These are phyloP conservation scores for Phytophthora capsici DNA, from an alignment of 352 stramenopile genomes.

Conservation along the genomic window DNA sequence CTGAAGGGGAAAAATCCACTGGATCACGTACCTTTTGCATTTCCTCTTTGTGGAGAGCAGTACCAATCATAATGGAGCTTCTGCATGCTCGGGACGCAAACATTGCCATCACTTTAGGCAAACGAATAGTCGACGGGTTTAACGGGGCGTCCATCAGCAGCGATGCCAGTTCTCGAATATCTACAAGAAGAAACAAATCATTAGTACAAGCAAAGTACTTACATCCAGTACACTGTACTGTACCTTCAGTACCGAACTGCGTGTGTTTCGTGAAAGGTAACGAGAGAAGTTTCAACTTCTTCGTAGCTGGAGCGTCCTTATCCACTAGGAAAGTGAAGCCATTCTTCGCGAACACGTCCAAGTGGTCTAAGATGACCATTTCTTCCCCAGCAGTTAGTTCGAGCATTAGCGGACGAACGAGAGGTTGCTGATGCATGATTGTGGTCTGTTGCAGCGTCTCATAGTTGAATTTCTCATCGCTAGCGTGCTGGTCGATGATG, in stretches of 20 bases:
- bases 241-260: conserved; percentile 86
- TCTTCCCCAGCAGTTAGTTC: conserved; percentile 95
- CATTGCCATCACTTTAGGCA: conserved; percentile 96
- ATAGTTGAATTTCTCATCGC: conserved; percentile 94
- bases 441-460: conserved; percentile 85
- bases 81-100: conserved; percentile 96
- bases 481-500: conserved; percentile 99
- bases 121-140: conserved; percentile 64
- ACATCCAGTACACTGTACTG: not conserved
- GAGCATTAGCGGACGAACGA: conserved; percentile 92
- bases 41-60: conserved; percentile 89
- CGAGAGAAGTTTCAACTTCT: conserved; percentile 74
- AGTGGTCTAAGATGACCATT: conserved; percentile 93
- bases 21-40: conserved; percentile 85
- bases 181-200: conserved; percentile 31
- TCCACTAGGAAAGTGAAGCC: conserved; percentile 90
- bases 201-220: too few relatives aligned
- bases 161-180: conserved; percentile 90
- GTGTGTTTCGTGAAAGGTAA: conserved; percentile 90
- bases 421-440: conserved; percentile 94
- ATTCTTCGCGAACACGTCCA: conserved; percentile 94
- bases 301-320: conserved; percentile 50
- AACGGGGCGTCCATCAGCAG: conserved; percentile 73
- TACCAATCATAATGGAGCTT: conserved; percentile 97
- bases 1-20: not conserved